Base-by-base conservation (phyloP, 495 filamentous ascomycete genomes). In the Hypoxylon fragiforme region DNA sequence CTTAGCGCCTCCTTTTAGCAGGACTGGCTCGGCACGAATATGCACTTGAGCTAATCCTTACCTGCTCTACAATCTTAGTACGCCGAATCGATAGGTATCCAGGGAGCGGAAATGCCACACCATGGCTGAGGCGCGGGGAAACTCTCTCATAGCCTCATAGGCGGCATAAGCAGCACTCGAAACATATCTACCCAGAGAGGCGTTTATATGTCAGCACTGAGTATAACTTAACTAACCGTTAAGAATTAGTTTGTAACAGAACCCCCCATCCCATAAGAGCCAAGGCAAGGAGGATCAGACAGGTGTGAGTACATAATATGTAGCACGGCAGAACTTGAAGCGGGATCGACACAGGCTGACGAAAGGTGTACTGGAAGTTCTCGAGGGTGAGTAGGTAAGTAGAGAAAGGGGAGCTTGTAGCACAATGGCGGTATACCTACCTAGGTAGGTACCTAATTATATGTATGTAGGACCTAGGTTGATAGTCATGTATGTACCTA, bases 271-370 rank as follows among this genome's bases (percentile, higher is more conserved):
- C 18, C 38, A 24, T 28, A 40, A n/a, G 44, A 37, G 12, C 18
- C 43, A 40, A 37, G 45, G 38, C 52, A 20, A 38, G 52, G 51
- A 62, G 52, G 58, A 62, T 62, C 58, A 57, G 47, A 49, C 44
- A 53, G 41, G 50, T 38, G 31, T 50, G 35, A 19, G 37, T 39
- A 51, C 21, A 54, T 46, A 35, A 42, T 32, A 50, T 38, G 45
- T 34, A 30, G 36, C 44, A 54, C 57, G 26, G 45, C 57, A 50
- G 34, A 19, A 30, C 37, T 31, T 43, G 47, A 57, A 49, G 48
- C 35, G 38, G 46, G 31, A 45, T 59, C 55, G 30, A 41, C 52
- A 47, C 31, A 3, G 39, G 44, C 47, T 57, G 58, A 48, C 37
- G 52, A 46, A 42, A n/a, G n/a, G n/a, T n/a, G n/a, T n/a, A n/a